phyloP scores from a whole-genome alignment of 176 grass and related monocot genomes.

The Avena sativa region DNA sequence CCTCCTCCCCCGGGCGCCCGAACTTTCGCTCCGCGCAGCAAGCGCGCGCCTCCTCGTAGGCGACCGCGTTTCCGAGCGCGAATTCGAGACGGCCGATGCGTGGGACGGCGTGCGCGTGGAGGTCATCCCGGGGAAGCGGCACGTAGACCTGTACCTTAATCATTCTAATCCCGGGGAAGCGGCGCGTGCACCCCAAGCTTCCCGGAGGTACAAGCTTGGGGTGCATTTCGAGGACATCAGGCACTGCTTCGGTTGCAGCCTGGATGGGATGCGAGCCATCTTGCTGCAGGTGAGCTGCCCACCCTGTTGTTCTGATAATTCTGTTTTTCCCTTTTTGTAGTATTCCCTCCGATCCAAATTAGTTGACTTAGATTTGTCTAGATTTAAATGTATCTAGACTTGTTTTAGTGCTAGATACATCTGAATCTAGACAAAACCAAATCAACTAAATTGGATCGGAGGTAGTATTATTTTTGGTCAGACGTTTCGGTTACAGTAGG shows the following conservation, averaged over 20 bases:
- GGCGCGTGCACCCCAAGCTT: conserved; percentile 61
- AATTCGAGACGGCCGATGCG: conserved; percentile 52
- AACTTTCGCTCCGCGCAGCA: conserved; percentile 38
- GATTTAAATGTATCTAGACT: too few relatives aligned
- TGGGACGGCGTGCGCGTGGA: conserved; percentile 81
- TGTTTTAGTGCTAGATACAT: too few relatives aligned
- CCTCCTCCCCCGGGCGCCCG: conserved; percentile 72
- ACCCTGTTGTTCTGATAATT: background rate
- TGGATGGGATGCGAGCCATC: conserved; percentile 53
- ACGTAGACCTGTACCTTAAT: conserved; percentile 72
- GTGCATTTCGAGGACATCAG: conserved; percentile 76
- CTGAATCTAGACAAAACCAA: too few relatives aligned
- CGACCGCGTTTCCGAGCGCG: conserved; percentile 43
- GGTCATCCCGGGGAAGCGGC: conserved; percentile 69
- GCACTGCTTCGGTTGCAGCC: conserved; percentile 59
- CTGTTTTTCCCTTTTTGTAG: background rate
- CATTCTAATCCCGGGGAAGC: conserved; percentile 62
- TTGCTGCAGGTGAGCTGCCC: conserved; percentile 71
- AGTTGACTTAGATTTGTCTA: too few relatives aligned
- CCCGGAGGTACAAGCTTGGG: conserved; percentile 69
- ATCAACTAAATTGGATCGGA: too few relatives aligned
- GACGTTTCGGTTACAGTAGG: background rate
- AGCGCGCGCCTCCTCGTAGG: conserved; percentile 46
- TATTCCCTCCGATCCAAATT: too few relatives aligned
- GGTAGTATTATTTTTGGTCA: background rate